Evolutionary conservation across 495 filamentous ascomycete species (phyloP), one percentile per base, ranked within the genome.

Genomic region (Apiosordaria backusii): DNA sequence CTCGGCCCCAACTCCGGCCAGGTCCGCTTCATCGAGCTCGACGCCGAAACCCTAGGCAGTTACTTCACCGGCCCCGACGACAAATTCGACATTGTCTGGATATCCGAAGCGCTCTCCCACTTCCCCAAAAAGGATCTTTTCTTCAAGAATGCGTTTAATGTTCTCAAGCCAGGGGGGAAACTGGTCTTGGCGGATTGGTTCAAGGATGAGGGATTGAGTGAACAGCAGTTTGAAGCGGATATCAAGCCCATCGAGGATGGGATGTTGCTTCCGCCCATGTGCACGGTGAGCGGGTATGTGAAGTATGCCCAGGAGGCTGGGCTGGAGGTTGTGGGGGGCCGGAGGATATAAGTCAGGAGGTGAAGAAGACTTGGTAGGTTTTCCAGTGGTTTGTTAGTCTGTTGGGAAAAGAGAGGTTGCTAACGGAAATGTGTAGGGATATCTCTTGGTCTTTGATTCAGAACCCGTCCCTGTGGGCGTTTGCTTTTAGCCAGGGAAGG

Each of bases 181-280:
- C 58, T 87, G 60, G 83, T 83, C 21, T 70, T 86, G 62, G 84
- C 85, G 27, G 85, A 87, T 68, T 87, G 84, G 82, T 86, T 82
- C 69, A 83, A 81, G 75, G 76, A 71, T 25, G 84, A 82, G 64
- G 74, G 55, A 2, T 71, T 84, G 68, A 74, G 74, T 0, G 67
- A 77, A 45, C 70, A 73, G 65, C 70, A 82, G 70, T 78, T 82
- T 62, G 77, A 80, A 1, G 73, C 71, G 10, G 83, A 88, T 64
- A 83, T 88, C 45, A 79, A 79, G 67, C 82, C 81, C 2, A 87
- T 88, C 59, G 85, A 86, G 69, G 84, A 85, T 69, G 84, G 84
- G 18, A 86, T 86, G 84, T 70, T 87, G 21, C 76, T 86, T 13
- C 84, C 84, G 15, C 80, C 78, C 18, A 74, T 86, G 13, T 85